Evolutionary conservation across 805 yeast species (phyloP), one percentile per base, ranked within the genome.

Genomic region (Teunomyces pallodes): DNA sequence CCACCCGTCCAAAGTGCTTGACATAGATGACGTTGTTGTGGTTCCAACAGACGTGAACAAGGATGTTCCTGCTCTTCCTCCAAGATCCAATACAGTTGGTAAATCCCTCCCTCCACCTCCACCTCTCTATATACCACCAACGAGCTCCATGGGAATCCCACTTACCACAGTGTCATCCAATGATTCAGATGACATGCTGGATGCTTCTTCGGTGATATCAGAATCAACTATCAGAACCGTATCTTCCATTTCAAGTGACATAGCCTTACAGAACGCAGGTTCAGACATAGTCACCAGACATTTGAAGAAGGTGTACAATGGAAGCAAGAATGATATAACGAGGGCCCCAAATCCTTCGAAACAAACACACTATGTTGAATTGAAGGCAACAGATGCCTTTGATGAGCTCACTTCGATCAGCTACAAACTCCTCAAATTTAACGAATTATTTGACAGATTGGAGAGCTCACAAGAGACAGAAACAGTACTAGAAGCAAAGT

Each of bases 271-370:
- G 6, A 51, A 52, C 32, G 33, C 57, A 2, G 46, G 54, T 7
- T 51, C 55, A 10, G 65, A 62, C 14, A 42, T 45, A 10, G 46
- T 58, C 31, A 57, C 57, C 40, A 46, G 56, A 36, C 54, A 57
- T 29, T 51, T 71, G 35, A 45, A 51, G 9, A 62, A 57, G 36
- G 40, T 69, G 10, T 72, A 70, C 49, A 72, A 72, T 52, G 46
- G 55, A 7, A 53, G 60, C 38, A 72, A 72, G 48, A 72, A 72
- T 49, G 62, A 62, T 5, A 69, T 71, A 43, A 56, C 53, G 4
- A 46, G 36, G 13, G 65, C 70, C 12, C 77, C 76, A 3, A 50
- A 66, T 1, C 49, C 57, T 0, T 38, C 20, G 41, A 45, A 29
- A 36, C 51, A 24, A 3, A 38, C 46, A 26, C 48, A 48, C 26